Evolutionary conservation across 108 stramenopile species (phyloP).

Genomic region (Nitzschia putrida): DNA sequence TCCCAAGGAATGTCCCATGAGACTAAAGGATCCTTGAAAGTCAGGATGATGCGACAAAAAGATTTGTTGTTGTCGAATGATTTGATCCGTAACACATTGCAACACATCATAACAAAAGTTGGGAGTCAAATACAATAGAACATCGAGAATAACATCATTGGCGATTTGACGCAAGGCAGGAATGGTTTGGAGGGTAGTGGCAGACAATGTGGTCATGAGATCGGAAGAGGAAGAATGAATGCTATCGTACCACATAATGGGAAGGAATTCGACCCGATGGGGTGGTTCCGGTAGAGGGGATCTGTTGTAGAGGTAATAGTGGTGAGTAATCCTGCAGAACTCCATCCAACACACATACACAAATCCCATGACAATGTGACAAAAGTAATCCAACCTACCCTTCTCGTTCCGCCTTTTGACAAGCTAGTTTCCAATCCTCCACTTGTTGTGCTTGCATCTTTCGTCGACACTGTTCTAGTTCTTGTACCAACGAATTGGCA

Average conservation of each 20-base stretch:
- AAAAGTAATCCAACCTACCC: slow-evolving; percentile 29
- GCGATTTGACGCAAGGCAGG: slow-evolving; percentile 79
- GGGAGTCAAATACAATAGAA: slow-evolving; percentile 74
- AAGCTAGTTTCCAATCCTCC: slow-evolving; percentile 64
- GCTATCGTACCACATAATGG: slow-evolving; percentile 83
- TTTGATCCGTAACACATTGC: slow-evolving; percentile 69
- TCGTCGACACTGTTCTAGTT: slow-evolving; percentile 46
- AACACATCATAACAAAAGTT: slow-evolving; percentile 77
- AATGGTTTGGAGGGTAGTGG: slow-evolving; percentile 74
- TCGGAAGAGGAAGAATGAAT: slow-evolving; percentile 62
- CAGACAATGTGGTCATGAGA: slow-evolving; percentile 65
- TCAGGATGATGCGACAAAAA: slow-evolving; percentile 66
- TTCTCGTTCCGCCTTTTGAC: slow-evolving; percentile 52
- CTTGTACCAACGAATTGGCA: slow-evolving; percentile 46
- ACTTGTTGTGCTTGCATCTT: slow-evolving; percentile 62
- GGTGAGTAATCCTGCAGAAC: neutral
- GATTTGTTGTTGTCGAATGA: slow-evolving; percentile 49
- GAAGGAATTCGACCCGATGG: slow-evolving; percentile 79
- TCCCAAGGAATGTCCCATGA: slow-evolving; percentile 87
- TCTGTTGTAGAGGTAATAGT: slow-evolving; percentile 18
- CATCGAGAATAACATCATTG: slow-evolving; percentile 81
- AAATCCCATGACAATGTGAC: too few species aligned
- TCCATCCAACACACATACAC: too few species aligned
- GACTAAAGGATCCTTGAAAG: slow-evolving; percentile 63
- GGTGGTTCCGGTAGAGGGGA: slow-evolving; percentile 57